phyloP scores from a whole-genome alignment of 2,329 filamentous ascomycete species.

The Aspergillus sp. region DNA sequence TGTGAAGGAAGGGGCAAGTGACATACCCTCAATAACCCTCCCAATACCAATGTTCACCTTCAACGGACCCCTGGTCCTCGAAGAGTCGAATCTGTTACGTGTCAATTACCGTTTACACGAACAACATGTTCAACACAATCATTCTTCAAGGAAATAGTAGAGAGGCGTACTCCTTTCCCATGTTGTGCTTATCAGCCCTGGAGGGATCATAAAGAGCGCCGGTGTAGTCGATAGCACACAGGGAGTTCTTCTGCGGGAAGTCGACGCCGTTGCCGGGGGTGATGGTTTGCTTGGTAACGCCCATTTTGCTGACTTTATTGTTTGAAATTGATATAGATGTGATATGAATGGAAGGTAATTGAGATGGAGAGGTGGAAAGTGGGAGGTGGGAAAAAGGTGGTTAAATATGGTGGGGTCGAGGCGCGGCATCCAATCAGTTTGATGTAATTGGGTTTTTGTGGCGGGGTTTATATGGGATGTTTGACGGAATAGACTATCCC shows the following conservation, averaged over 20 bases:
- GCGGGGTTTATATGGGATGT: too few species aligned
- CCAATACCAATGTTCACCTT: constrained; percentile 72
- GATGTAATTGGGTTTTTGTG: not conserved
- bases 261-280: constrained; percentile 55
- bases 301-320: constrained; percentile 46
- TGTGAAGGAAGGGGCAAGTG: not conserved
- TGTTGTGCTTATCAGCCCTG: constrained; percentile 53
- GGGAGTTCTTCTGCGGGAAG: constrained; percentile 60
- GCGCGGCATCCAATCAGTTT: not conserved
- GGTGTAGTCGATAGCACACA: constrained; percentile 82
- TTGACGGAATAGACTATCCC: too few species aligned
- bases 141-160: not conserved
- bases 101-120: not conserved
- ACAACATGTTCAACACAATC: not conserved
- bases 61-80: constrained; percentile 63
- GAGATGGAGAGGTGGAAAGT: not conserved
- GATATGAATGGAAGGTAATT: not conserved
- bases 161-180: constrained; percentile 63
- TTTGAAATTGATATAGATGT: too few species aligned
- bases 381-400: not conserved
- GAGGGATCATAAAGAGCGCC: constrained; percentile 70
- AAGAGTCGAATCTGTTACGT: constrained; percentile 73
- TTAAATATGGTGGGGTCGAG: constrained; percentile 1
- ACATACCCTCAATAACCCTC: constrained; percentile 74
- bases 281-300: constrained; percentile 62